Evolutionary conservation across 2,329 filamentous ascomycete genomes (phyloP).

Genomic region (Alternaria viburni): DNA sequence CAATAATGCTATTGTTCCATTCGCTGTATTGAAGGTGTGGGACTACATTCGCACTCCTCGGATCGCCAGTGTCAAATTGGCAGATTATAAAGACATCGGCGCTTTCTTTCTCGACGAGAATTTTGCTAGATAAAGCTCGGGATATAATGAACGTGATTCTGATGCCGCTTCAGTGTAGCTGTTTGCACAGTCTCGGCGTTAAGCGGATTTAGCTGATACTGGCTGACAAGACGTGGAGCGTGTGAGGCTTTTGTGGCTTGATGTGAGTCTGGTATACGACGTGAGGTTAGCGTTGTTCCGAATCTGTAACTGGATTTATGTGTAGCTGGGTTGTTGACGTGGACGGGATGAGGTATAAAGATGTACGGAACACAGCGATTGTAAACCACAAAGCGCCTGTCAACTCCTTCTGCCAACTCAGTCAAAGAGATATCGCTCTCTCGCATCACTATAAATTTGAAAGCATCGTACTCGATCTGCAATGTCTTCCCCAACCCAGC

Average conservation of each 20-base stretch:
- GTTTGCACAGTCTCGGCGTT: neutral
- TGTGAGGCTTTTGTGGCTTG: neutral
- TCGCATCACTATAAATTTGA: neutral
- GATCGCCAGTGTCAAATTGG: neutral
- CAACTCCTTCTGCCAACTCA: neutral
- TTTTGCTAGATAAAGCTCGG: no score
- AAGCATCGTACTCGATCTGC: neutral
- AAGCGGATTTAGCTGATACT: neutral
- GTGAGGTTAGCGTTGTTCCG: neutral
- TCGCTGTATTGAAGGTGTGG: no score
- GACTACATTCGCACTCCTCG: neutral
- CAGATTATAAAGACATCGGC: no score
- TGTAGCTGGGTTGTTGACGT: neutral
- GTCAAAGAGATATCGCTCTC: neutral
- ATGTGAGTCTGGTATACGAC: neutral
- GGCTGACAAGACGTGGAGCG: neutral
- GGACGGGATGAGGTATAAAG: neutral
- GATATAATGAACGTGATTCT: no score
- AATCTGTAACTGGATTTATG: rapidly evolving
- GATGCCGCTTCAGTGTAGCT: neutral
- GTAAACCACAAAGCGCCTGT: neutral
- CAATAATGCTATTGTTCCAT: no score
- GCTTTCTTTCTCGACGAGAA: rapidly evolving
- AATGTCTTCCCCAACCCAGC: neutral
- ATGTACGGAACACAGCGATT: neutral